Percentiles rank a stretch among this genome's conserved stretches.
Evolutionary conservation across 2,329 filamentous ascomycete species (phyloP).

Genomic region (Lachnum nothofagi): DNA sequence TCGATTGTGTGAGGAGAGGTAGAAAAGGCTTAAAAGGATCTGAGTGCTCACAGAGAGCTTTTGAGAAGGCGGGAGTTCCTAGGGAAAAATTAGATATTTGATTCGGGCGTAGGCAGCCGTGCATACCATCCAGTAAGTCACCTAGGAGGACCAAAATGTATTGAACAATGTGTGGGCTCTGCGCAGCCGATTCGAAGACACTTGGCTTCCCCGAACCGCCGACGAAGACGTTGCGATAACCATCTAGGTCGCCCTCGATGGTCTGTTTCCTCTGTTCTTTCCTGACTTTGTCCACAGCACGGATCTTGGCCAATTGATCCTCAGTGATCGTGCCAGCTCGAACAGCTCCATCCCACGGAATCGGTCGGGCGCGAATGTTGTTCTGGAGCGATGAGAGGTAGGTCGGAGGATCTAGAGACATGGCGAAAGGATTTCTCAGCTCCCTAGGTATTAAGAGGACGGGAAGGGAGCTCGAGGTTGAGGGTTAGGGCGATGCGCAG

Average conservation of each 20-base stretch:
- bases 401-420: slow-evolving; percentile 88
- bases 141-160: slow-evolving; percentile 87
- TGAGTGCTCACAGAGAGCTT: slow-evolving; percentile 66
- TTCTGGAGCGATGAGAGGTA: slow-evolving; percentile 86
- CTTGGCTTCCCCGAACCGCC: slow-evolving; percentile 64
- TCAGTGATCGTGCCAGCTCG: slow-evolving; percentile 91
- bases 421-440: slow-evolving; percentile 37
- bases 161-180: slow-evolving; percentile 85
- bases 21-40: slow-evolving; percentile 80
- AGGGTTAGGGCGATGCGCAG: not conserved
- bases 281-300: slow-evolving; percentile 91
- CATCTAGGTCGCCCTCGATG: slow-evolving; percentile 72
- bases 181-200: slow-evolving; percentile 78
- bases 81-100: slow-evolving; percentile 6
- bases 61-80: slow-evolving; percentile 77
- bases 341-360: slow-evolving; percentile 96
- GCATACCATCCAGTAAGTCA: slow-evolving; percentile 79
- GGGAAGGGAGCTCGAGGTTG: slow-evolving; percentile 15
- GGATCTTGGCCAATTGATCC: slow-evolving; percentile 89
- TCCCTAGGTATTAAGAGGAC: slow-evolving; percentile 13
- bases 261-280: slow-evolving; percentile 83
- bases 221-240: slow-evolving; percentile 75
- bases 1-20: slow-evolving; percentile 74
- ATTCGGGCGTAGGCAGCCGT: not conserved
- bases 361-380: slow-evolving; percentile 92